phyloP scores from a whole-genome alignment of 306 rosid genomes.

The Calophaca sinica region DNA sequence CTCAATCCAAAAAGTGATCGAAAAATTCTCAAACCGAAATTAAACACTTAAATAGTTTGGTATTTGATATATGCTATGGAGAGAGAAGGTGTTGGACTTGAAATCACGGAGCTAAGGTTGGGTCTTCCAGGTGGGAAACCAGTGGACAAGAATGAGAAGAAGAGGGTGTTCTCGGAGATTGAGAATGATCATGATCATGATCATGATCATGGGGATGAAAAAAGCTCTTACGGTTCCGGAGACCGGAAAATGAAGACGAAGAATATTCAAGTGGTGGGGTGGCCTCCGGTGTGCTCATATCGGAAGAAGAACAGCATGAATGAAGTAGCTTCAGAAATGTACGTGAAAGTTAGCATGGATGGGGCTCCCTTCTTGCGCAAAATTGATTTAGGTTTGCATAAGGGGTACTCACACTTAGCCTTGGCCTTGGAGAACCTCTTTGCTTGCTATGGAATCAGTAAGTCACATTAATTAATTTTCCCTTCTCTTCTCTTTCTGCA shows the following conservation, averaged over 20 bases:
- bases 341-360: constrained; percentile 47
- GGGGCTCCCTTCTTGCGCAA: constrained; percentile 89
- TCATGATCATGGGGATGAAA: constrained; percentile 6
- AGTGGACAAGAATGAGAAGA: constrained; percentile 53
- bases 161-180: constrained; percentile 69
- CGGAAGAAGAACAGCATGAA: constrained; percentile 61
- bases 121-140: constrained; percentile 58
- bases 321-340: constrained; percentile 56
- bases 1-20: too few relatives aligned
- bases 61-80: constrained; percentile 46
- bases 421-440: constrained; percentile 77
- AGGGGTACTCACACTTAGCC: constrained; percentile 62
- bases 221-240: not conserved
- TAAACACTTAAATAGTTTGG: too few relatives aligned
- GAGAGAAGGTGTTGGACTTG: constrained; percentile 67
- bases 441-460: constrained; percentile 55
- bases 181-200: not conserved
- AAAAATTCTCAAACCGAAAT: too few relatives aligned
- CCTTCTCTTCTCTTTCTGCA: too few relatives aligned
- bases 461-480: too few relatives aligned
- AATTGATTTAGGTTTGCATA: constrained; percentile 60
- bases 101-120: constrained; percentile 81
- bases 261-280: constrained; percentile 64
- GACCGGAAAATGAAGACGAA: constrained; percentile 46
- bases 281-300: constrained; percentile 92